phyloP scores from a whole-genome alignment of 2,329 filamentous ascomycete species.

The Fusarium subglutinans region DNA sequence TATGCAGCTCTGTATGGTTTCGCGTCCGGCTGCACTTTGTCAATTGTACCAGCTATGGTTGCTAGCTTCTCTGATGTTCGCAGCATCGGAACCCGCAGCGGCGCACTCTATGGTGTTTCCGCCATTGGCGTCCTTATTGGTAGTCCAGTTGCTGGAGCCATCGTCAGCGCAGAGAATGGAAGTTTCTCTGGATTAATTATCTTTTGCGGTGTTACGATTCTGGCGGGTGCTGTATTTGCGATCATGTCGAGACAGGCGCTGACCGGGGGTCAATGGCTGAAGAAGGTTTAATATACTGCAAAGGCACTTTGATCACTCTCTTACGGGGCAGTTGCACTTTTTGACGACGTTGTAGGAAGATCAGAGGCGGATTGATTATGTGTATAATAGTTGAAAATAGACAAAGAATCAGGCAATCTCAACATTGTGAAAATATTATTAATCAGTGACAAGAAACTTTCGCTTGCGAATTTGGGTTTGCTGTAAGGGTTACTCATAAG shows the following conservation, averaged over 20 bases:
- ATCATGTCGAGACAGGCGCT: neutral
- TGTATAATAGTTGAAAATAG: neutral
- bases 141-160: constrained; percentile 37
- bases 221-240: neutral
- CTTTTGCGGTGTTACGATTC: neutral
- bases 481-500: neutral
- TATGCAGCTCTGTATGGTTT: constrained; percentile 50
- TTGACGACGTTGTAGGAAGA: neutral
- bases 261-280: neutral
- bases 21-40: constrained; percentile 48
- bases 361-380: neutral
- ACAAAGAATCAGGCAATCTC: neutral
- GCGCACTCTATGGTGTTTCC: constrained; percentile 39
- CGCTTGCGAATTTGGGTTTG: neutral
- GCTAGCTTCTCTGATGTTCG: constrained; percentile 63
- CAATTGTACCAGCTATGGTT: constrained; percentile 45
- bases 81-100: constrained; percentile 64
- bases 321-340: too few species aligned
- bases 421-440: neutral
- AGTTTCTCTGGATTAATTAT: neutral
- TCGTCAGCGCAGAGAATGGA: neutral
- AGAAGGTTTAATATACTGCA: neutral
- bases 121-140: constrained; percentile 32
- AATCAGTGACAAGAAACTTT: neutral
- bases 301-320: neutral